Evolutionary conservation across 2,329 filamentous ascomycete genomes (phyloP).

Genomic region (Aspergillus sp.): DNA sequence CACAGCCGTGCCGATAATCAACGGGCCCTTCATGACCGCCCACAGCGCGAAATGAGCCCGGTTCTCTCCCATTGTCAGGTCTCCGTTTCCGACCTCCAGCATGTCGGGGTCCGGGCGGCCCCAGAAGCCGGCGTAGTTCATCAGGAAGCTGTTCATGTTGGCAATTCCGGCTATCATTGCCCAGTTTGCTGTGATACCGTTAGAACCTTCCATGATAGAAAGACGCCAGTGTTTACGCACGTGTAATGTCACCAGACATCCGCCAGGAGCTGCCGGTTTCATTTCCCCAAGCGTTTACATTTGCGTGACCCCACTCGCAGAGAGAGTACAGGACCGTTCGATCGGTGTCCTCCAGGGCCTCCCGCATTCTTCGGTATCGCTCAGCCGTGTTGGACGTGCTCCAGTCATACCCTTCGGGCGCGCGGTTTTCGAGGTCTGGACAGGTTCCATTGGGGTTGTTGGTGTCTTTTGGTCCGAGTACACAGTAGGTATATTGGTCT

Average conservation of each 20-base stretch:
- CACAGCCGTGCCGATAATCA: conserved; percentile 40
- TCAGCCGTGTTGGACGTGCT: conserved; percentile 37
- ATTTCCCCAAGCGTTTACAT: conserved; percentile 44
- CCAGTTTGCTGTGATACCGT: conserved; percentile 20
- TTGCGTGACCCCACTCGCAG: conserved; percentile 46
- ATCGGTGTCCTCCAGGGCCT: conserved; percentile 39
- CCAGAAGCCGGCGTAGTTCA: conserved; percentile 40
- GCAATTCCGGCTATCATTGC: conserved; percentile 33
- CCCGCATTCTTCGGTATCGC: conserved; percentile 44
- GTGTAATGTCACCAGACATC: conserved; percentile 25
- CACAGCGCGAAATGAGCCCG: conserved; percentile 45
- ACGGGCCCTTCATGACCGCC: conserved; percentile 42
- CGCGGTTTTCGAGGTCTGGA: conserved; percentile 23
- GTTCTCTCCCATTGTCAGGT: conserved; percentile 38
- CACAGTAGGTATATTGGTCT: conserved; percentile 32
- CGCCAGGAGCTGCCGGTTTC: conserved; percentile 40
- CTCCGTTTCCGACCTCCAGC: conserved; percentile 43
- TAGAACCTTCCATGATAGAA: no score
- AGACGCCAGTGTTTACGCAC: no score
- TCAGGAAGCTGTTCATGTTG: conserved; percentile 41
- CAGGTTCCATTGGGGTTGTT: conserved; percentile 34
- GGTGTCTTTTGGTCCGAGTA: conserved; percentile 29
- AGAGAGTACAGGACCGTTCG: conserved; percentile 43
- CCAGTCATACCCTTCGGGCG: conserved; percentile 44
- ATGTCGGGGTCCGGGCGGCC: conserved; percentile 45